These are phyloP conservation scores for Orbilia quercus DNA, from an alignment of 2,329 filamentous ascomycete genomes.

Conservation along the genomic window DNA sequence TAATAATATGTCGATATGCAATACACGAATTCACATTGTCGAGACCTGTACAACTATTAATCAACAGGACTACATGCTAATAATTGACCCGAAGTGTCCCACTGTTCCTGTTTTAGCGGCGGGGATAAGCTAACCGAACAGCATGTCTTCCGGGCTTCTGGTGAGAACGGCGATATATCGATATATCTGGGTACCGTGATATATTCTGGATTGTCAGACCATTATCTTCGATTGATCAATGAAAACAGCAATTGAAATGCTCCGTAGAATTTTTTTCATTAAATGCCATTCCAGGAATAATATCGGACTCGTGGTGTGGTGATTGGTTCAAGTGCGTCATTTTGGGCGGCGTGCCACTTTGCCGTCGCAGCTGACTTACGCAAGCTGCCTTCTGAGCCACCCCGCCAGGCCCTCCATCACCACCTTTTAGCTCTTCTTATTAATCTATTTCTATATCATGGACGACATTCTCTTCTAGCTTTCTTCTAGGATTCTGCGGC, in stretches of 20 bases:
- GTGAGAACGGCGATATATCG: background rate
- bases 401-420: constrained; percentile 1
- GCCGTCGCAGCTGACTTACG: constrained; percentile 56
- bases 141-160: background rate
- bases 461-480: too few species aligned
- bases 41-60: background rate
- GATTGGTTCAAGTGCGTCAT: constrained; percentile 43
- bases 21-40: too few species aligned
- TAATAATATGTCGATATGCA: background rate
- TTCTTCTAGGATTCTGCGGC: background rate
- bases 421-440: background rate
- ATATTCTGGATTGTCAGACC: too few species aligned
- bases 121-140: background rate
- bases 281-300: background rate
- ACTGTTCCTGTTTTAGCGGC: constrained; percentile 4
- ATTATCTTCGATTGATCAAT: too few species aligned
- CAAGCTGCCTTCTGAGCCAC: constrained; percentile 54
- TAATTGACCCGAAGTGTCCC: constrained; percentile 1
- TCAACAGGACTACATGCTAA: background rate
- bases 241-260: background rate
- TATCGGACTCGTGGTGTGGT: background rate
- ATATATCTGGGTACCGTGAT: background rate
- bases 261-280: background rate
- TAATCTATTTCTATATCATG: too few species aligned
- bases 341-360: constrained; percentile 43